Percentiles rank a stretch among this genome's conserved stretches.
phyloP scores from a whole-genome alignment of 305 asterid genomes.

The Fraxinus platypoda region DNA sequence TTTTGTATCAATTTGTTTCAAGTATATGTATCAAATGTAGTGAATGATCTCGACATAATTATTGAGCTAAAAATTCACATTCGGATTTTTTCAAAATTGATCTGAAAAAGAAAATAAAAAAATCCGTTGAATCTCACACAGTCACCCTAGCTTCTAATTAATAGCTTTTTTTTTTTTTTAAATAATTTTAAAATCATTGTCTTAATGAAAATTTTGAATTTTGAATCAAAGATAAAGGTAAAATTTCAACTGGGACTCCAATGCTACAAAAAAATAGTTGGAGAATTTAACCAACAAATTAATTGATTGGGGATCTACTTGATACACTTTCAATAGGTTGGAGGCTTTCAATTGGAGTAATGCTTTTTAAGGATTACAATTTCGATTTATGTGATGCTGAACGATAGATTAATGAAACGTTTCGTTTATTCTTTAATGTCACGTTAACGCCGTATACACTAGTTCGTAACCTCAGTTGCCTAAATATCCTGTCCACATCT shows the following conservation, averaged over 20 bases:
- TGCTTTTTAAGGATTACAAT: no score
- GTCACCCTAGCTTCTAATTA: neutral
- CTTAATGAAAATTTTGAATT: neutral
- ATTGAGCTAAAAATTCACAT: neutral
- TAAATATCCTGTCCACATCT: neutral
- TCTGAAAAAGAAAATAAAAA: neutral
- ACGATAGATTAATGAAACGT: no score
- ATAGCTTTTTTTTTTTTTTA: no score
- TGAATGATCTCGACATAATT: neutral
- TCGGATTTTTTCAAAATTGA: neutral
- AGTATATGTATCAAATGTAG: no score
- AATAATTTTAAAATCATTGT: neutral
- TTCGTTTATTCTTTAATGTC: no score
- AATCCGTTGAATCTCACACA: neutral
- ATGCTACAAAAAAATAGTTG: neutral
- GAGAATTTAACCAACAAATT: neutral
- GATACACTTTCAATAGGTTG: neutral
- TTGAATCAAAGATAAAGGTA: neutral
- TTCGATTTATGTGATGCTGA: no score
- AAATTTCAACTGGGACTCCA: neutral
- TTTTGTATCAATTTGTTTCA: neutral
- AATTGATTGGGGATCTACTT: neutral
- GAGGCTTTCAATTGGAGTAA: no score
- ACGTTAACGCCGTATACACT: no score
- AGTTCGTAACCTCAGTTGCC: no score